Evolutionary conservation across 495 filamentous ascomycete genomes (phyloP).

Genomic region (Bombardia bombarda): DNA sequence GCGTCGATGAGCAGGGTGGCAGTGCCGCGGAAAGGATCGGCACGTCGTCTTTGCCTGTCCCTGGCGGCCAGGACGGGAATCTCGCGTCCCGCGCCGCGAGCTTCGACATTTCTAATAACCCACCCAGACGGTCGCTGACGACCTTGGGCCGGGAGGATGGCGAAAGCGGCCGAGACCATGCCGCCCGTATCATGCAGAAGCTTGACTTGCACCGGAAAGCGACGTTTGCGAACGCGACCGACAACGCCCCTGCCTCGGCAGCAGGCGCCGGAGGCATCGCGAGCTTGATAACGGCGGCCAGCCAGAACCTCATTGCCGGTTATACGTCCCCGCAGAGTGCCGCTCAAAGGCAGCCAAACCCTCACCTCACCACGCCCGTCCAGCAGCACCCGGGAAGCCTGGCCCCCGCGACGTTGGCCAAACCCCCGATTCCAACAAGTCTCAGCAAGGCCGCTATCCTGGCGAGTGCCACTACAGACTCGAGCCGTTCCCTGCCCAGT

Average conservation of each 20-base stretch:
- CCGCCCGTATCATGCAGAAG: conserved; percentile 83
- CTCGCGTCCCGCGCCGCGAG: conserved; percentile 54
- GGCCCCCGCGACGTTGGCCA: conserved; percentile 75
- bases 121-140: conserved; percentile 40
- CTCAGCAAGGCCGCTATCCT: conserved; percentile 82
- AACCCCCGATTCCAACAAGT: conserved; percentile 76
- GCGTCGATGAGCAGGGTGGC: conserved; percentile 45
- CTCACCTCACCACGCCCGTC: conserved; percentile 3
- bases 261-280: conserved; percentile 63
- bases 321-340: conserved; percentile 25
- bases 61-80: conserved; percentile 52
- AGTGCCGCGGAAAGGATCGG: conserved; percentile 46
- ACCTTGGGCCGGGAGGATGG: conserved; percentile 47
- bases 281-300: conserved; percentile 78
- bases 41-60: conserved; percentile 63
- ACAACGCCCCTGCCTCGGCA: conserved; percentile 26
- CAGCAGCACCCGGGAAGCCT: conserved; percentile 50
- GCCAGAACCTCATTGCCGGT: conserved; percentile 63
- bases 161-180: conserved; percentile 64
- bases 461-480: conserved; percentile 60
- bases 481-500: conserved; percentile 63
- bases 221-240: conserved; percentile 39
- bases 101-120: conserved; percentile 54
- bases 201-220: conserved; percentile 82
- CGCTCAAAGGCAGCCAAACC: conserved; percentile 13